These are phyloP conservation scores for Lenzites betulinus DNA, from an alignment of 768 basidiomycete genomes.

Conservation along the genomic window DNA sequence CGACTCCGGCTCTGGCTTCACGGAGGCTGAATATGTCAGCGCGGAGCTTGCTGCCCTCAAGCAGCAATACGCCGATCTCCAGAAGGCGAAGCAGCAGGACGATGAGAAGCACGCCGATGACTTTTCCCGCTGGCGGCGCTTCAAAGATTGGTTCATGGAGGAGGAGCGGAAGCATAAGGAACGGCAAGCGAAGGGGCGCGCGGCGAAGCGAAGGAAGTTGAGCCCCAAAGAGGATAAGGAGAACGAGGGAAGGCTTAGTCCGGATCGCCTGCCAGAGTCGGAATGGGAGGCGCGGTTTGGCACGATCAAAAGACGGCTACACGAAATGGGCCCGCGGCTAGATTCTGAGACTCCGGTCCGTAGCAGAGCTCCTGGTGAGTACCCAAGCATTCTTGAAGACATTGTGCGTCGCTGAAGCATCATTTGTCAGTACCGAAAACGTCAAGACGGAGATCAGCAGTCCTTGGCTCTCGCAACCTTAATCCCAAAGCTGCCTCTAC, in stretches of 20 bases:
- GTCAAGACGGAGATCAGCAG: background rate
- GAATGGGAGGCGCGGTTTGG: constrained; percentile 1
- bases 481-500: background rate
- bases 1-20: background rate
- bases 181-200: background rate
- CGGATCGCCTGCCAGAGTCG: background rate
- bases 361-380: background rate
- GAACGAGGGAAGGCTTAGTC: background rate
- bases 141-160: constrained; percentile 42
- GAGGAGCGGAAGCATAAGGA: constrained; percentile 3
- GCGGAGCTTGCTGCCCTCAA: constrained; percentile 9
- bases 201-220: constrained; percentile 13
- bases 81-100: constrained; percentile 45
- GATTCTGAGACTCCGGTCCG: background rate
- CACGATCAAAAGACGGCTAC: background rate
- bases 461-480: constrained; percentile 3
- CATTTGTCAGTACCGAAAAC: background rate
- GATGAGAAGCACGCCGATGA: constrained; percentile 51
- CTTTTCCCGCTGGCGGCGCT: constrained; percentile 32
- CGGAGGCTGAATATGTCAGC: constrained; percentile 1
- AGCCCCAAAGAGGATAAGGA: constrained; percentile 2
- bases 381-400: too few species aligned
- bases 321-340: background rate
- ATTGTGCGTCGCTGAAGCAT: background rate
- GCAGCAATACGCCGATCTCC: constrained; percentile 45